Percentiles rank a stretch among this genome's conserved stretches.
Evolutionary conservation across 257 asterid species (phyloP).

Genomic region (Solanum chmielewskii): DNA sequence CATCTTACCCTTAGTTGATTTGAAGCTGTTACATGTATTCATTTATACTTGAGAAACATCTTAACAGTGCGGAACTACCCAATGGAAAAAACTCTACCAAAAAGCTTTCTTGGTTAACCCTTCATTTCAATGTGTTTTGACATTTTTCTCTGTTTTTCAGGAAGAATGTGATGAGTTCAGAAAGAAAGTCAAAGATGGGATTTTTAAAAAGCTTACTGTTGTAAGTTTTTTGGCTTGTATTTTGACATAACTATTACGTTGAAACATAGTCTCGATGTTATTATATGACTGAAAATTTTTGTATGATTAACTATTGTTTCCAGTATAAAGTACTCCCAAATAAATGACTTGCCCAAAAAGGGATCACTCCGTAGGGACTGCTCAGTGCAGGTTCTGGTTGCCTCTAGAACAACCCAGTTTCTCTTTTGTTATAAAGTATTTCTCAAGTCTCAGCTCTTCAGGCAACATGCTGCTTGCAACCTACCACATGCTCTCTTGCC

Average conservation of each 20-base stretch:
- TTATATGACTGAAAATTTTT: neutral
- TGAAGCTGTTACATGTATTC: neutral
- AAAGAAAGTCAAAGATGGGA: conserved; percentile 41
- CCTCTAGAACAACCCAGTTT: neutral
- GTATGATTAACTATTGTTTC: neutral
- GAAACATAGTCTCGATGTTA: neutral
- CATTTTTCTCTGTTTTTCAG: conserved; percentile 20
- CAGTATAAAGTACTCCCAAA: neutral
- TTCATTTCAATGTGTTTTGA: neutral
- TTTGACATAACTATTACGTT: neutral
- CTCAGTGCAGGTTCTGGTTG: neutral
- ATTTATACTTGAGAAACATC: neutral
- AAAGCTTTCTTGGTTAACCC: neutral
- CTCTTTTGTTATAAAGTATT: neutral
- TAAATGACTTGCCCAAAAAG: neutral
- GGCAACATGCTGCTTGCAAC: neutral
- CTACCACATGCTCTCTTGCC: neutral
- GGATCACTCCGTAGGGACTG: neutral
- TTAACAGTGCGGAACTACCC: neutral
- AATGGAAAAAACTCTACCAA: neutral
- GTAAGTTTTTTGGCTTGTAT: conserved; percentile 26
- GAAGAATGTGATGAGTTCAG: conserved; percentile 58
- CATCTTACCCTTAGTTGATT: neutral
- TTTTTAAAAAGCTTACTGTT: conserved; percentile 56
- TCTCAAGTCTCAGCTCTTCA: neutral